Percentiles rank a stretch among this genome's conserved stretches.
Evolutionary conservation across 129 eudicot genomes (phyloP).

Genomic region (carrot (Daucus carota)): DNA sequence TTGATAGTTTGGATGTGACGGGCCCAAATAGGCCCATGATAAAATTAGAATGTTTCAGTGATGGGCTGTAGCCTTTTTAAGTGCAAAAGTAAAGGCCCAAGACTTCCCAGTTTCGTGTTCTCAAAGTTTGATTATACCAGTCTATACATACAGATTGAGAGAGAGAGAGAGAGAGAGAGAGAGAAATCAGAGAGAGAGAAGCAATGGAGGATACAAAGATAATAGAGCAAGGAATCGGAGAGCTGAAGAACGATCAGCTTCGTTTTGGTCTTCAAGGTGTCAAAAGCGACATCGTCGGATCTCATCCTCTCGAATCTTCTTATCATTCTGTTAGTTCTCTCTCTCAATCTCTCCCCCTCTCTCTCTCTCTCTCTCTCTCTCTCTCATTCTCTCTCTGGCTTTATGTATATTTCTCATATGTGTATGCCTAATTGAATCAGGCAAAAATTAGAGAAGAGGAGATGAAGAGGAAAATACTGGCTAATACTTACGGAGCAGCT

Average conservation of each 20-base stretch:
- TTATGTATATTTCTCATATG: neutral
- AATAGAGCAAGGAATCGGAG: slow-evolving; percentile 69
- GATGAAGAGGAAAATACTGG: slow-evolving; percentile 65
- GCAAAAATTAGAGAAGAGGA: slow-evolving; percentile 53
- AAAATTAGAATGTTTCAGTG: neutral
- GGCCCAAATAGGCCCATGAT: neutral
- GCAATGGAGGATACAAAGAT: slow-evolving; percentile 45
- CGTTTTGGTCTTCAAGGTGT: slow-evolving; percentile 80
- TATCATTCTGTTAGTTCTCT: slow-evolving; percentile 39
- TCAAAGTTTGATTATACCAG: neutral
- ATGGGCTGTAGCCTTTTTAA: neutral
- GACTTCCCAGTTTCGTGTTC: neutral
- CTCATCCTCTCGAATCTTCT: slow-evolving; percentile 84
- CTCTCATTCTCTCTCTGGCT: neutral
- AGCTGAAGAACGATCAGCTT: slow-evolving; percentile 49
- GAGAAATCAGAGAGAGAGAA: slow-evolving; percentile 2
- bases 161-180: neutral
- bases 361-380: neutral
- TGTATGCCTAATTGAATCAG: slow-evolving; percentile 22
- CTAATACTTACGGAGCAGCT: slow-evolving; percentile 79
- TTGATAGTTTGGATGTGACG: too few species aligned
- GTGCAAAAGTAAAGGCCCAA: neutral
- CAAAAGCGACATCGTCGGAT: slow-evolving; percentile 70
- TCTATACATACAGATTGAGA: neutral
- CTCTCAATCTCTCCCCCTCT: neutral